These are phyloP conservation scores for Orychophragmus violaceus DNA, from an alignment of 345 rosid species.

Conservation along the genomic window DNA sequence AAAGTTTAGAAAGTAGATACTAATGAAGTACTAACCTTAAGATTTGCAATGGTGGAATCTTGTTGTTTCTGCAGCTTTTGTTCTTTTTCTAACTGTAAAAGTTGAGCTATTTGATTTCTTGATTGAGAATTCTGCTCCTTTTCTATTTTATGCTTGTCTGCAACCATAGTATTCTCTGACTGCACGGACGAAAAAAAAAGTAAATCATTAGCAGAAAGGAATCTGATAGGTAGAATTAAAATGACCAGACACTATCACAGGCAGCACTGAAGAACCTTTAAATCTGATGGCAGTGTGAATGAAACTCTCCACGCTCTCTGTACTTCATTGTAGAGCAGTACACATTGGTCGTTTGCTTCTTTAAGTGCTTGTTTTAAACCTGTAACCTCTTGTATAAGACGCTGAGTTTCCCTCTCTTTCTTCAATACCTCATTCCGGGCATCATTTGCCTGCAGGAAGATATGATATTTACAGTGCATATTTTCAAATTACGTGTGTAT, in stretches of 20 bases:
- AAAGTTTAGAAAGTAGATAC: slow-evolving; percentile 1
- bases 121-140: slow-evolving; percentile 84
- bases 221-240: not conserved
- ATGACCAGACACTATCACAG: not conserved
- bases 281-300: too few relatives aligned
- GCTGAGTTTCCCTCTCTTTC: slow-evolving; percentile 79
- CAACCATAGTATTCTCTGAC: slow-evolving; percentile 80
- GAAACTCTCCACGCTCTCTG: too few relatives aligned
- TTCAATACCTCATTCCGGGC: slow-evolving; percentile 77
- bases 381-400: slow-evolving; percentile 66
- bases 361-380: slow-evolving; percentile 66
- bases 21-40: slow-evolving; percentile 49
- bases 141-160: slow-evolving; percentile 69
- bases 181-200: slow-evolving; percentile 32
- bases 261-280: slow-evolving; percentile 47
- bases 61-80: slow-evolving; percentile 61
- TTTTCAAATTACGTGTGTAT: not conserved
- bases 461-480: not conserved
- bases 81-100: slow-evolving; percentile 65
- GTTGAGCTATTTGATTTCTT: too few relatives aligned
- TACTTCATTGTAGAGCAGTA: slow-evolving; percentile 75
- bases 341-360: slow-evolving; percentile 90
- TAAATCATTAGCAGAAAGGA: not conserved
- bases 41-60: slow-evolving; percentile 65
- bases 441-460: slow-evolving; percentile 72